A percentile compares a stretch with the other conserved stretches of the same genome.
Conservation (phyloP, 768 basidiomycete genomes). For the Postia placenta region DNA sequence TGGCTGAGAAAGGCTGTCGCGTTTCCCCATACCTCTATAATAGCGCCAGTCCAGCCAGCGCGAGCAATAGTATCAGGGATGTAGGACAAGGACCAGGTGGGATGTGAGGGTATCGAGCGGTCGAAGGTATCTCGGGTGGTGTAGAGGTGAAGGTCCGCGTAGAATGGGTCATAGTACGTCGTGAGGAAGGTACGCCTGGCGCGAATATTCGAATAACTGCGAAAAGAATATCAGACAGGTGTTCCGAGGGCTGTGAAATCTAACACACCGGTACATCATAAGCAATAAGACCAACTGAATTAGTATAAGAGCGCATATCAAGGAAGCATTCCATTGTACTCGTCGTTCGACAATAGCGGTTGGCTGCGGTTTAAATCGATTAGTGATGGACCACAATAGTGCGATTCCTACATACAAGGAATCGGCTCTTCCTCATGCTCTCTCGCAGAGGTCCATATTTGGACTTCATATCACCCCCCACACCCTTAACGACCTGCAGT, state of each 20-base stretch:
- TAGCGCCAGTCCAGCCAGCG: constrained; percentile 35
- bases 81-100: constrained; percentile 31
- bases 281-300: constrained; percentile 42
- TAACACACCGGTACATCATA: constrained; percentile 52
- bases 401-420: constrained; percentile 30
- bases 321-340: constrained; percentile 21
- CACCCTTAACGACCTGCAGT: constrained; percentile 34
- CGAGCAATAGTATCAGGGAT: constrained; percentile 32
- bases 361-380: constrained; percentile 8
- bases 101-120: constrained; percentile 29
- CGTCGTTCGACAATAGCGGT: constrained; percentile 10
- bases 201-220: constrained; percentile 42
- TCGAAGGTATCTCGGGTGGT: constrained; percentile 34
- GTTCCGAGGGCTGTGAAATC: not conserved
- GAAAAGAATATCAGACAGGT: too few relatives aligned
- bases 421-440: constrained; percentile 29
- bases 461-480: constrained; percentile 28
- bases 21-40: constrained; percentile 33
- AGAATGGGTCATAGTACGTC: constrained; percentile 74
- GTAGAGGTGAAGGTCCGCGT: constrained; percentile 60
- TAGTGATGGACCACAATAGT: not conserved
- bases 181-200: constrained; percentile 60
- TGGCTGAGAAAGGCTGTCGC: constrained; percentile 1
- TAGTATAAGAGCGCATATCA: constrained; percentile 30
- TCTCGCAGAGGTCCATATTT: constrained; percentile 29